Base-by-base conservation (phyloP, 192 early-diverging fungal species). In the Podila epicladia region DNA sequence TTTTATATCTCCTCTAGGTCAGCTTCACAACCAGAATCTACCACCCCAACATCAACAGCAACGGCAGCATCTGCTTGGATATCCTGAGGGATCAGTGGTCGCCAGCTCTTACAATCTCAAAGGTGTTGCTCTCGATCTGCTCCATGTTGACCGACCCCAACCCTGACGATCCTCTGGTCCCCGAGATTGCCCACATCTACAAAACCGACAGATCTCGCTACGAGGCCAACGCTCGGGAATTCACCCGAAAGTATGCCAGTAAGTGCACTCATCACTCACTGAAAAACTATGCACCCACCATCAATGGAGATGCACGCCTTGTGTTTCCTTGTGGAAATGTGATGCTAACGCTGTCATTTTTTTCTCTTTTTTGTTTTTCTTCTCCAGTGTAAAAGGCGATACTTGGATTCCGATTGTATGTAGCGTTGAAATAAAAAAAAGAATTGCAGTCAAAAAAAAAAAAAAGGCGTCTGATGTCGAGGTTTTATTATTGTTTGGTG, bases 61-160 rank as follows among this genome's bases (percentile, higher is more conserved):
- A 97, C 84, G 98, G 98, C 62, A 93, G 92, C 84, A 99, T 99
- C 83, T 99, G 97, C 78, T 86, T 99, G 85, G 98, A 99, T 84
- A 99, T 99, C 75, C 88, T 99, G 83, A 96, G 91, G 80, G 98
- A 99, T 82, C 97, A 99, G 82, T 99, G 98, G 98, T 97, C 95
- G 62, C 97, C 98, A 72, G 97, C 98, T 55, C 88, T 99, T 68
- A 99, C 98, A 68, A 97, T 99, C 68, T 97, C 96, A 70, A 99
- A 99, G 89, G 96, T 99, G 28, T 89, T 99, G 57, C 87, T 99
- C 67, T 98, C 96, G n/a, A 97, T 99, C 78, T 98, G 97, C 83
- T 98, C 97, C 58, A 88, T 99, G 88, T 89, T 99, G 74, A 98
- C 97, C 38, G 98, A 99, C 89, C 97, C 98, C 64, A 99, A 99